Evolutionary conservation across 179 eudicot genomes (phyloP), one percentile per base, ranked within the genome.

Genomic region (Heliamphora pulchella): DNA sequence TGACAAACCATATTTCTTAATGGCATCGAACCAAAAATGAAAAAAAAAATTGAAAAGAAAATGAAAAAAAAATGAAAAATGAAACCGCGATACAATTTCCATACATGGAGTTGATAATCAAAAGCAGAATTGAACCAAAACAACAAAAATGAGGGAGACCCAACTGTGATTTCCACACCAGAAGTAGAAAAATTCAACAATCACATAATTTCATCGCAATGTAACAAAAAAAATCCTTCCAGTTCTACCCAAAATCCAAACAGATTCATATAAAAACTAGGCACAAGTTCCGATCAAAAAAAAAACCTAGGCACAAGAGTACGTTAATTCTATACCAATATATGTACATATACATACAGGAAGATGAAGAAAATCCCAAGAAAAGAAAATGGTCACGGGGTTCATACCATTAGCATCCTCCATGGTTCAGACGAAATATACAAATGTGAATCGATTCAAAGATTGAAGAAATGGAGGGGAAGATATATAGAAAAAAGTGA

Each of bases 381-480:
- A 46, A 22, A 62, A 74, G 13, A 62, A 64, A 20, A 31, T 31
- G 31, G 31, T 31, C 54, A 72, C 8, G 48, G 48, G 14, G 44
- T 20, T 71, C 10, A 50, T 54, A 80, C 82, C 82, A 10, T 80
- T 80, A 15, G 59, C 78, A n/a, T 80, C 78, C 46, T 39, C 77
- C 82, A 80, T 80, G 82, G 51, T 44, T 43, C n/a, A 14, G 46
- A 46, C 20, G 11, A 22, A 63, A 7, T 31, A 31, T 31, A 31
- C 31, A 31, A 31, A 11, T 51, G 2, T 14, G 2, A 66, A 48
- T 2, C 17, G 10, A 61, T 47, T 59, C 6, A 10, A 63, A 14
- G 71, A 62, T 46, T 5, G 48, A 31, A 31, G 31, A 31, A 31
- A 31, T 31, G 18, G 11, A 7, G 54, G 41, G 20, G 7, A 10